phyloP scores from a whole-genome alignment of 345 rosid species.

The Mangifera indica region DNA sequence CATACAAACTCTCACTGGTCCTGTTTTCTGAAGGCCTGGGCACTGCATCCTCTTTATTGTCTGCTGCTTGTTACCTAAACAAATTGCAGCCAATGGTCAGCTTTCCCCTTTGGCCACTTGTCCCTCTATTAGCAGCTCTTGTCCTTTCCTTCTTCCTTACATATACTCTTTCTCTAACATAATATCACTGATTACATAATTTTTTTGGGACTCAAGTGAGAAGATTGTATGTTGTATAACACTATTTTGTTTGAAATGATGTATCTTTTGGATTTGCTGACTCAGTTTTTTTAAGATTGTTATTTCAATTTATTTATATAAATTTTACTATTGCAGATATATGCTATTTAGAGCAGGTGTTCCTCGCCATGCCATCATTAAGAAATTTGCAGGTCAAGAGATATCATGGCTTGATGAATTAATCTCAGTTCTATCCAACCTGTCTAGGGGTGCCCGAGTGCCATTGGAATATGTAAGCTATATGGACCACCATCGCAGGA shows the following conservation, averaged over 20 bases:
- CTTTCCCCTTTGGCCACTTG: too few relatives aligned
- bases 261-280: not conserved
- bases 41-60: too few relatives aligned
- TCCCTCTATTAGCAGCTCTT: too few relatives aligned
- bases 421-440: slow-evolving; percentile 61
- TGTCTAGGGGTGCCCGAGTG: slow-evolving; percentile 76
- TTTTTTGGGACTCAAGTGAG: not conserved
- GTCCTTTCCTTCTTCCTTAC: too few relatives aligned
- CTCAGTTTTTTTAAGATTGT: not conserved
- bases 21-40: too few relatives aligned
- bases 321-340: slow-evolving; percentile 52
- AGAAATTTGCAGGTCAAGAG: slow-evolving; percentile 82
- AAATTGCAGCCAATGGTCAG: too few relatives aligned
- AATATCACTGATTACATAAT: not conserved
- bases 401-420: slow-evolving; percentile 68
- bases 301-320: not conserved
- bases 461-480: slow-evolving; percentile 87
- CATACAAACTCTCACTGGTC: too few relatives aligned
- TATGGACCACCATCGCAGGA: slow-evolving; percentile 84
- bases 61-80: too few relatives aligned
- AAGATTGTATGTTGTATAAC: not conserved
- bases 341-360: slow-evolving; percentile 96
- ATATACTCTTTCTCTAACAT: too few relatives aligned
- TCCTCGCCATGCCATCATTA: slow-evolving; percentile 91
- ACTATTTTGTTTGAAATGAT: not conserved